Percentiles rank a stretch among this genome's conserved stretches.
Conservation (phyloP, 106 monocot species). For the Posidonia australis region DNA sequence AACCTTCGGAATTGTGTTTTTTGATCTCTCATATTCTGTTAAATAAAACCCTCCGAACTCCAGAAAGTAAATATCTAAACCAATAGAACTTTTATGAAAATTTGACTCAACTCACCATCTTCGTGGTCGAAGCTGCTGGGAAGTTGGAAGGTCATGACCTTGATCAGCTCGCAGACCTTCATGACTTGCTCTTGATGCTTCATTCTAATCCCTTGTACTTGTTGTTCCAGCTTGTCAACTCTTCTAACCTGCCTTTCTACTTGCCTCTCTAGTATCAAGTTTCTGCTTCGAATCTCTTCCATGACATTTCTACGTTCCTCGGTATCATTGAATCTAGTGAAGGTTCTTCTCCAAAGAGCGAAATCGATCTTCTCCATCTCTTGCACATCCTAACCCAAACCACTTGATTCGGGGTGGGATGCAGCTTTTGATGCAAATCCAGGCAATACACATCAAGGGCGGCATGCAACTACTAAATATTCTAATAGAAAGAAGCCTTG, state of each 20-base stretch:
- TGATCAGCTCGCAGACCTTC: not conserved
- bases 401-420: not conserved
- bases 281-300: not conserved
- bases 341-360: constrained; percentile 1
- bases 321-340: not conserved
- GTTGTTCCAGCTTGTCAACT: not conserved
- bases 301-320: not conserved
- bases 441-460: not conserved
- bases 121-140: too few species aligned
- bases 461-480: too few species aligned
- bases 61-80: too few species aligned
- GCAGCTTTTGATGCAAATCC: not conserved
- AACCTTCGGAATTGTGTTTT: too few species aligned
- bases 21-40: too few species aligned
- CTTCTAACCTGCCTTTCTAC: not conserved
- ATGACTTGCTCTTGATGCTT: not conserved
- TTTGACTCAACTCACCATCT: too few species aligned
- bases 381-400: not conserved
- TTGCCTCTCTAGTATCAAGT: not conserved
- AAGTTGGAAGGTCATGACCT: not conserved
- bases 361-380: constrained; percentile 3
- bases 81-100: too few species aligned
- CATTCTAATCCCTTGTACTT: not conserved
- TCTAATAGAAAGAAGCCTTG: too few species aligned
- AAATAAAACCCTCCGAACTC: too few species aligned